Evolutionary conservation across 2,329 filamentous ascomycete species (phyloP), one percentile per base, ranked within the genome.

Genomic region (Capronia epimyces): DNA sequence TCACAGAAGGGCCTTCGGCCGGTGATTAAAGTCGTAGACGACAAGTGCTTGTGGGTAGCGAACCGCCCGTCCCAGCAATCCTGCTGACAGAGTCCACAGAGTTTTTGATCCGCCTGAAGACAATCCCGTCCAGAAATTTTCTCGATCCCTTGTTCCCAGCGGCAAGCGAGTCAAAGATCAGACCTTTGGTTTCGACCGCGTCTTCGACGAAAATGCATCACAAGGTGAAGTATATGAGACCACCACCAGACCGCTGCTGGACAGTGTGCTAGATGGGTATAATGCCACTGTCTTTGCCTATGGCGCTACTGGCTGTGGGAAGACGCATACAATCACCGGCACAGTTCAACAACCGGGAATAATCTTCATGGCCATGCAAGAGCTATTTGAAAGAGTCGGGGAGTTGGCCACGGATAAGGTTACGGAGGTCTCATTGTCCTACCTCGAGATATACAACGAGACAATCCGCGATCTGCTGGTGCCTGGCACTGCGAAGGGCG

Each of bases 231-330:
- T 98, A 1, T 98, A 97, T 75, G 93, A 97, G 68, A 80, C 87
- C 12, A 97, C 93, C 0, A 95, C 91, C 1, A 87, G 85, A 68
- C 81, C 75, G 49, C 79, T 98, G n/a, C 80, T 98, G 55, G 91
- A 97, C 67, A 96, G 86, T 66, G 90, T 98, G 13, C 77, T 98
- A 52, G 90, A 98, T 61, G 93, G 93, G 59, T 98, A 96, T 76
- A 98, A 98, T 75, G 93, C 93, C 42, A 98, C 93, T 0, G 93
- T 98, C 3, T 98, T 98, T 67, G 93, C 93, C 43, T 98, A 98
- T 69, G 93, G 93, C 61, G 93, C 93, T 32, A 98, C 93, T 0
- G 93, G 93, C 32, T 98, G 93, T 69, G 93, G 93, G 69, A 98
- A 98, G 74, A 98, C 93, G 20, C 93, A 98, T 69, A 98, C 93